phyloP scores from a whole-genome alignment of 805 yeast species.

The Ogataea methylovora region DNA sequence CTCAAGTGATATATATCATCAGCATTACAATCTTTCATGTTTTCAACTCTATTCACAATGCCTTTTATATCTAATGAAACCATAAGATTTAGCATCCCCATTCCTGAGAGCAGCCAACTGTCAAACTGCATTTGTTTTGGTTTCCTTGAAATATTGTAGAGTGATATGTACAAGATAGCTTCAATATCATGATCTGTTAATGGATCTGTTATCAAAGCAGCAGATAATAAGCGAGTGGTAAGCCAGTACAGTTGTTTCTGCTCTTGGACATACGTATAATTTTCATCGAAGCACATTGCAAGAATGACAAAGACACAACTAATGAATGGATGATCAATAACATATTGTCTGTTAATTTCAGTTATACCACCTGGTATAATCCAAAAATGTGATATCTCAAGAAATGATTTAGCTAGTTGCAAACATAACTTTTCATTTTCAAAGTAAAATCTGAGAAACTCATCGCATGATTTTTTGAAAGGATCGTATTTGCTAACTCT shows the following conservation, averaged over 20 bases:
- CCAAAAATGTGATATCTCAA: conserved; percentile 51
- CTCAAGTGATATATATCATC: conserved; percentile 46
- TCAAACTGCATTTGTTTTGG: conserved; percentile 46
- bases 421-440: conserved; percentile 36
- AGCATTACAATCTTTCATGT: conserved; percentile 13
- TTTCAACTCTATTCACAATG: conserved; percentile 30
- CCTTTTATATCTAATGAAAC: conserved; percentile 37
- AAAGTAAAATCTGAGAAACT: conserved; percentile 39
- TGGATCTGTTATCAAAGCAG: conserved; percentile 42
- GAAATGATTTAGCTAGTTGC: conserved; percentile 37
- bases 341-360: conserved; percentile 37
- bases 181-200: conserved; percentile 54
- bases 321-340: conserved; percentile 43
- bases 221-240: conserved; percentile 42
- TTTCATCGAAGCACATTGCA: conserved; percentile 51
- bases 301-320: conserved; percentile 45
- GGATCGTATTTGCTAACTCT: conserved; percentile 21
- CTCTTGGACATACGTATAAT: conserved; percentile 38
- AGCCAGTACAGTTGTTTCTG: conserved; percentile 39
- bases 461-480: conserved; percentile 28
- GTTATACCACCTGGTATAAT: conserved; percentile 56
- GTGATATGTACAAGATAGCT: conserved; percentile 46
- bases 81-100: conserved; percentile 43
- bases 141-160: conserved; percentile 48
- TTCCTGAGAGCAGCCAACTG: conserved; percentile 43